A percentile compares a stretch with the other conserved stretches of the same genome.
Conservation (phyloP, 1,139 yeast genomes). For the Suhomyces choctaworum region DNA sequence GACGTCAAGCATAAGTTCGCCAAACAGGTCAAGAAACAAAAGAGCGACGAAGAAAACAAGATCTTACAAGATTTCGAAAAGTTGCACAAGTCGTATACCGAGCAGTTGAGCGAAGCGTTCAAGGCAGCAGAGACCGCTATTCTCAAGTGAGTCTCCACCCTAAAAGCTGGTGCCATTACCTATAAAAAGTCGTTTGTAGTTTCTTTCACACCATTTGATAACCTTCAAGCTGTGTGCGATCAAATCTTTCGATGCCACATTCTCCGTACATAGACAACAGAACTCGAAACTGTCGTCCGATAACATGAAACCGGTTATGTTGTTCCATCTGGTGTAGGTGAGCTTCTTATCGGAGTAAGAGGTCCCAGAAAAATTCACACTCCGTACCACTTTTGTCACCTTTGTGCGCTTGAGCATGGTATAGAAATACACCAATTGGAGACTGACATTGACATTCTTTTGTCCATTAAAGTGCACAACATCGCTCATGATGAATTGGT, state of each 20-base stretch:
- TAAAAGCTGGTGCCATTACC: conserved; percentile 28
- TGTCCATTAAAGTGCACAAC: conserved; percentile 19
- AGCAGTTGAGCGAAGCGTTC: conserved; percentile 55
- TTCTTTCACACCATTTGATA: conserved; percentile 43
- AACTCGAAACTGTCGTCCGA: conserved; percentile 38
- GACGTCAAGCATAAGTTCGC: conserved; percentile 61
- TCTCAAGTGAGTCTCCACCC: conserved; percentile 1
- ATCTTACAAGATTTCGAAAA: conserved; percentile 62
- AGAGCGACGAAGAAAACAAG: conserved; percentile 56
- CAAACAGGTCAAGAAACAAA: conserved; percentile 44
- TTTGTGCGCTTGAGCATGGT: conserved; percentile 31
- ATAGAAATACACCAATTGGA: conserved; percentile 36
- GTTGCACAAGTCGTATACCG: conserved; percentile 61
- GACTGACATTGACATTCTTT: conserved; percentile 15
- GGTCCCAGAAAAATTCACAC: background rate
- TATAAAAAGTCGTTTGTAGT: conserved; percentile 36
- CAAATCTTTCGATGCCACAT: conserved; percentile 31
- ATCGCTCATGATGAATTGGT: conserved; percentile 38
- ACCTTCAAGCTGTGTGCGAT: conserved; percentile 35
- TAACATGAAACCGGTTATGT: conserved; percentile 41
- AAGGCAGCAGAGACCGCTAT: conserved; percentile 42
- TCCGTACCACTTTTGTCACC: conserved; percentile 24
- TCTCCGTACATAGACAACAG: conserved; percentile 38
- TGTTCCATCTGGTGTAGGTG: conserved; percentile 34
- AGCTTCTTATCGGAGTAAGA: conserved; percentile 28